Evolutionary conservation across 768 basidiomycete species (phyloP), one percentile per base, ranked within the genome.

Genomic region (Mycena vulgaris): DNA sequence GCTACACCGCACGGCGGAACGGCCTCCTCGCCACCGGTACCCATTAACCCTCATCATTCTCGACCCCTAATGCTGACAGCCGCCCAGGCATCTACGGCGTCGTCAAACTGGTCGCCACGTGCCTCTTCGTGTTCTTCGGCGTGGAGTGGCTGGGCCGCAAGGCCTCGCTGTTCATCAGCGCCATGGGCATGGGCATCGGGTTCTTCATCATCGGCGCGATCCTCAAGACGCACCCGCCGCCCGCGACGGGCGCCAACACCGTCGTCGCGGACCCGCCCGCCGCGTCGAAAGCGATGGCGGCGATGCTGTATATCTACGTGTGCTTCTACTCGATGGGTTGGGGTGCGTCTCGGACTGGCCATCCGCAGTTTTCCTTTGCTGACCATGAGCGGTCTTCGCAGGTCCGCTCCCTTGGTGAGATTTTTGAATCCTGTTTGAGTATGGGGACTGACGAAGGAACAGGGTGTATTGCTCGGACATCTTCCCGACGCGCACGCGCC

Each of bases 291-390:
- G 95, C 87, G 0, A 96, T 95, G 95, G 94, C 95, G 4, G 93
- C 89, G 2, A 89, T 95, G 89, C 80, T 96, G 31, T 96, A 96
- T 77, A 88, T 96, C 62, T 96, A 93, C 75, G 93, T 95, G 48
- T 92, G 91, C 78, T 95, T 95, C 80, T 96, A 95, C 80, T 93
- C 91, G 5, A 92, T 95, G 89, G 93, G 93, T 42, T 94, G 93
- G 91, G 95, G 94, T 82, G 60, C 68, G 81, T 74, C 17, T 33
- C n/a, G n/a, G n/a, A n/a, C n/a, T 45, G 14, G 21, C 56, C 23
- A 31, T 8, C n/a, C 79, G 11, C 2, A 35, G 9, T 6, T 28
- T 3, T 23, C 21, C 33, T 51, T 16, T 30, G 49, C 17, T 51
- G 7, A 39, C 39, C 7, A 39, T 39, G 9, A 21, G 49, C 25